Evolutionary conservation across 371 early-diverging fungal species (phyloP).

Genomic region (Mycotypha africana): DNA sequence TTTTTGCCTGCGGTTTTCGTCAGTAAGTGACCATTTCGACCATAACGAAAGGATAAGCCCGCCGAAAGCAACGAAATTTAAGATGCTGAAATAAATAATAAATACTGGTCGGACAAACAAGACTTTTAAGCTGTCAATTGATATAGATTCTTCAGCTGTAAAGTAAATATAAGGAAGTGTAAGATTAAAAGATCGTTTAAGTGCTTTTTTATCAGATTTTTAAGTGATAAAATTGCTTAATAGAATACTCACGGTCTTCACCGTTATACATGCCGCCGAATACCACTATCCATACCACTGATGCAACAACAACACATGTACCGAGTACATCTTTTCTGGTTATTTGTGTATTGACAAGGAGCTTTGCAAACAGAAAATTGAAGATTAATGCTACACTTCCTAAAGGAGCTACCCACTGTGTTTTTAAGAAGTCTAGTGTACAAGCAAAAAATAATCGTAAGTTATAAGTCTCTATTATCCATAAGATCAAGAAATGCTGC

Average conservation of each 20-base stretch:
- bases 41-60: slow-evolving; percentile 52
- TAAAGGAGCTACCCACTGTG: slow-evolving; percentile 72
- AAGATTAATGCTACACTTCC: slow-evolving; percentile 68
- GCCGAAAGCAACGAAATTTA: slow-evolving; percentile 50
- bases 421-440: slow-evolving; percentile 58
- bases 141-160: slow-evolving; percentile 50
- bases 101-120: slow-evolving; percentile 56
- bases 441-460: slow-evolving; percentile 1
- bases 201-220: neutral
- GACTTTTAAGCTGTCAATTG: slow-evolving; percentile 50
- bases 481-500: no score
- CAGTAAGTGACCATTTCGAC: slow-evolving; percentile 48
- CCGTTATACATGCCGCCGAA: slow-evolving; percentile 66
- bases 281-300: slow-evolving; percentile 63
- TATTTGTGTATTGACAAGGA: slow-evolving; percentile 63
- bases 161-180: neutral
- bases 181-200: slow-evolving; percentile 1
- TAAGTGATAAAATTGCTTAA: no score
- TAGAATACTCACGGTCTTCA: slow-evolving; percentile 51
- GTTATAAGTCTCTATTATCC: no score
- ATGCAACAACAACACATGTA: slow-evolving; percentile 59
- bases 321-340: slow-evolving; percentile 60
- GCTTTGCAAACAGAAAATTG: slow-evolving; percentile 67
- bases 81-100: slow-evolving; percentile 60
- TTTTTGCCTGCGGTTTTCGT: slow-evolving; percentile 28